Conservation (phyloP, 2,329 filamentous ascomycete genomes). For the Talaromyces sp. region DNA sequence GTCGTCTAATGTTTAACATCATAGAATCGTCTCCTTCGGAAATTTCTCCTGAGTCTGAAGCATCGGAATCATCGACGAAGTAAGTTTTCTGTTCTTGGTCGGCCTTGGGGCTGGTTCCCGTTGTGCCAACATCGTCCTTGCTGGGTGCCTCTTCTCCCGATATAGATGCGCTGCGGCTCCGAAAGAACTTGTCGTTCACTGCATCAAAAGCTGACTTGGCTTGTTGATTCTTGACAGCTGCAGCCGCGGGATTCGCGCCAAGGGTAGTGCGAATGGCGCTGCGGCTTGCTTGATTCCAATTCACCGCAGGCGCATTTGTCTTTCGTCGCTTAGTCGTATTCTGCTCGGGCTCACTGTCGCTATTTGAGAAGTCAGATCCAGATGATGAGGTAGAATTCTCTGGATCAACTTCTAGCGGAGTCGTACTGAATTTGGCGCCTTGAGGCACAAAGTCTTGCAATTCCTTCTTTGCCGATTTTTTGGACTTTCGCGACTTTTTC, state of each 20-base stretch:
- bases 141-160: slow-evolving; percentile 22
- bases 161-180: slow-evolving; percentile 36
- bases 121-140: neutral
- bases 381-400: slow-evolving; percentile 33
- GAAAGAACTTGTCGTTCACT: slow-evolving; percentile 41
- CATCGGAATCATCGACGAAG: slow-evolving; percentile 30
- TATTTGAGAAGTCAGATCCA: slow-evolving; percentile 27
- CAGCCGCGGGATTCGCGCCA: slow-evolving; percentile 28
- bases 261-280: slow-evolving; percentile 45
- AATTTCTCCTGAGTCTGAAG: slow-evolving; percentile 28
- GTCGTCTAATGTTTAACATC: slow-evolving; percentile 41
- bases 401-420: slow-evolving; percentile 34
- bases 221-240: slow-evolving; percentile 21
- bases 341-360: slow-evolving; percentile 22
- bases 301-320: slow-evolving; percentile 33
- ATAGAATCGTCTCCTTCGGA: slow-evolving; percentile 44
- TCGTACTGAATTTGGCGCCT: slow-evolving; percentile 36
- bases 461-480: slow-evolving; percentile 26
- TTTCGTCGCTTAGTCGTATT: slow-evolving; percentile 19
- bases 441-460: slow-evolving; percentile 39
- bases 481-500: slow-evolving; percentile 31
- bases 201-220: slow-evolving; percentile 32
- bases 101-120: neutral
- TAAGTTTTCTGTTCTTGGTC: slow-evolving; percentile 18
- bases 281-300: slow-evolving; percentile 48